These are phyloP conservation scores for Myriosclerotinia curreyana DNA, from an alignment of 2,329 filamentous ascomycete genomes.

Conservation along the genomic window DNA sequence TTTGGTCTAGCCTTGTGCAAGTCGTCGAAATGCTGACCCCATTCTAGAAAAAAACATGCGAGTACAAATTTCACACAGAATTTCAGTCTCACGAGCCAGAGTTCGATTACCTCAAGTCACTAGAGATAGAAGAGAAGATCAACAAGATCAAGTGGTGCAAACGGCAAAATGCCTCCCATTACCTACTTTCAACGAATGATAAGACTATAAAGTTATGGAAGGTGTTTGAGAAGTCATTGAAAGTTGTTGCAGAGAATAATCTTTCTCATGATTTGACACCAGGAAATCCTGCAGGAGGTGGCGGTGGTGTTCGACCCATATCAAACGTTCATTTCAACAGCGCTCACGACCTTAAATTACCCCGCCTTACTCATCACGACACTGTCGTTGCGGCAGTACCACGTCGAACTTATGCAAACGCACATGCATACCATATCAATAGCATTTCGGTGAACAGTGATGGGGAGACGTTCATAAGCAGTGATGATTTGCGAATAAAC, in stretches of 20 bases:
- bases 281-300: conserved; percentile 64
- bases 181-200: conserved; percentile 96
- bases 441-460: conserved; percentile 99
- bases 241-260: conserved; percentile 98
- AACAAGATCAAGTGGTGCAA: conserved; percentile 99
- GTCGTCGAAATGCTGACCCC: conserved; percentile 38
- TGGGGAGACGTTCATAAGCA: conserved; percentile 98
- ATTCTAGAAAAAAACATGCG: conserved; percentile 95
- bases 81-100: conserved; percentile 99
- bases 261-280: conserved; percentile 92
- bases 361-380: conserved; percentile 94
- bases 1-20: background rate
- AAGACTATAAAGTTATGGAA: conserved; percentile 99
- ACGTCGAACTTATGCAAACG: conserved; percentile 94
- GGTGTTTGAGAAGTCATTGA: conserved; percentile 98
- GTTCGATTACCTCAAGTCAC: conserved; percentile 98
- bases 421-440: conserved; percentile 99
- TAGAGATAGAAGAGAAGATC: conserved; percentile 99
- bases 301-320: conserved; percentile 70
- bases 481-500: conserved; percentile 95
- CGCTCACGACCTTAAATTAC: conserved; percentile 82
- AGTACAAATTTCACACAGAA: conserved; percentile 99
- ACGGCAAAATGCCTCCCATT: conserved; percentile 97
- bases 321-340: conserved; percentile 74
- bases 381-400: conserved; percentile 97